Conservation (phyloP, 2,329 filamentous ascomycete species). For the Penicillium sp. region DNA sequence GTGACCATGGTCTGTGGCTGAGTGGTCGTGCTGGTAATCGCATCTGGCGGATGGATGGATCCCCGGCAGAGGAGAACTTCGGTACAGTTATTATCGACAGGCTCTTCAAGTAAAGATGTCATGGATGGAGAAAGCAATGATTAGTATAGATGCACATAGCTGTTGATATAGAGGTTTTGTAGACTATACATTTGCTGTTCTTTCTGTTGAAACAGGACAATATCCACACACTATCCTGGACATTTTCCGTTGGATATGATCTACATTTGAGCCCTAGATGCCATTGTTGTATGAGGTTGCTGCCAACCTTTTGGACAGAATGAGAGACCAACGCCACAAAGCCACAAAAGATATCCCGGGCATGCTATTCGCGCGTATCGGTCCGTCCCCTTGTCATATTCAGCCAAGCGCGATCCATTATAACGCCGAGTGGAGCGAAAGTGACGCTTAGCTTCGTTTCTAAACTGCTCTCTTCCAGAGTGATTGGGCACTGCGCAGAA, state of each 20-base stretch:
- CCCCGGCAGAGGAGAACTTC: constrained; percentile 66
- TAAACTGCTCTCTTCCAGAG: not conserved
- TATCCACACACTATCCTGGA: no score
- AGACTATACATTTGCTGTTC: not conserved
- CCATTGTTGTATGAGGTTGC: not conserved
- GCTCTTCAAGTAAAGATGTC: constrained; percentile 49
- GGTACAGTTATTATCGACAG: constrained; percentile 62
- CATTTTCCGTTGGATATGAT: not conserved
- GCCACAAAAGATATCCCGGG: not conserved
- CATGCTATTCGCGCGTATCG: not conserved
- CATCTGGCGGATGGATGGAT: constrained; percentile 66
- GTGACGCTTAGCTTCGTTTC: not conserved
- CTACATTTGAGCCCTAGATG: not conserved
- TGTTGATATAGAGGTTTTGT: not conserved
- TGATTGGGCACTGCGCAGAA: not conserved
- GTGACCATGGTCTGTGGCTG: constrained; percentile 74
- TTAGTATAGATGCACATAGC: not conserved
- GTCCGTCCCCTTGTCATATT: constrained; percentile 6
- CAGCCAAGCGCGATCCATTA: not conserved
- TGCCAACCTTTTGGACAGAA: not conserved
- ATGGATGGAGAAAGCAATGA: not conserved
- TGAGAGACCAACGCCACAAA: not conserved
- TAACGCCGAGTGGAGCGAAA: not conserved
- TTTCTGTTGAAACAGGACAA: not conserved
- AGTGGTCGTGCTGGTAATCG: constrained; percentile 71